phyloP scores from a whole-genome alignment of 305 asterid genomes.

The Fraxinus baroniana region DNA sequence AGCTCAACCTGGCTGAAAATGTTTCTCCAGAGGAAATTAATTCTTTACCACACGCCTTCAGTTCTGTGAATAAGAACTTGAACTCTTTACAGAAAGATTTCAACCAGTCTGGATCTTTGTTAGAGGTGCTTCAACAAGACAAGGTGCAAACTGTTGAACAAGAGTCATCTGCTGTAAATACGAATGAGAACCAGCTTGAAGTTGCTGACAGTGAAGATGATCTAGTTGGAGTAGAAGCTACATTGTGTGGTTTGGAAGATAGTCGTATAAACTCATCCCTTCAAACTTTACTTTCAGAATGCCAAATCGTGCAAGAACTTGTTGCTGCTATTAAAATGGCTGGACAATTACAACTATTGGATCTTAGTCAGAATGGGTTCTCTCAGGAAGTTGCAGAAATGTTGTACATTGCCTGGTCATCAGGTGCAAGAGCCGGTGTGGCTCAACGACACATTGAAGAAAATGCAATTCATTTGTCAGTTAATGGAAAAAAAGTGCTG shows the following conservation, averaged over 20 bases:
- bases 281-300: constrained; percentile 21
- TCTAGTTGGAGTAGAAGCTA: constrained; percentile 26
- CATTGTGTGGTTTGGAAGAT: constrained; percentile 25
- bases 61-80: constrained; percentile 24
- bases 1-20: constrained; percentile 85
- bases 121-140: constrained; percentile 18
- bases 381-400: constrained; percentile 35
- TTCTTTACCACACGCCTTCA: constrained; percentile 22
- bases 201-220: constrained; percentile 86
- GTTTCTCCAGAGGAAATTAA: constrained; percentile 36
- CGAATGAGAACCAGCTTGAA: constrained; percentile 41
- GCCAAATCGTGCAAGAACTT: constrained; percentile 45
- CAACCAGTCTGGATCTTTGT: constrained; percentile 5
- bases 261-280: constrained; percentile 19
- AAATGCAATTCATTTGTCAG: constrained; percentile 54
- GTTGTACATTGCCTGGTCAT: constrained; percentile 59
- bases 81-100: constrained; percentile 21
- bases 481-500: constrained; percentile 62
- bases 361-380: constrained; percentile 69
- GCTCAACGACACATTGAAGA: constrained; percentile 53
- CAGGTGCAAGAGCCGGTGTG: constrained; percentile 48
- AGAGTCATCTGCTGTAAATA: constrained; percentile 23
- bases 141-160: constrained; percentile 24
- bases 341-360: constrained; percentile 44
- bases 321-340: constrained; percentile 42